A percentile compares a stretch with the other conserved stretches of the same genome.
Evolutionary conservation across 2,329 filamentous ascomycete species (phyloP).

Genomic region (Phyllosticta paracitricarpa): DNA sequence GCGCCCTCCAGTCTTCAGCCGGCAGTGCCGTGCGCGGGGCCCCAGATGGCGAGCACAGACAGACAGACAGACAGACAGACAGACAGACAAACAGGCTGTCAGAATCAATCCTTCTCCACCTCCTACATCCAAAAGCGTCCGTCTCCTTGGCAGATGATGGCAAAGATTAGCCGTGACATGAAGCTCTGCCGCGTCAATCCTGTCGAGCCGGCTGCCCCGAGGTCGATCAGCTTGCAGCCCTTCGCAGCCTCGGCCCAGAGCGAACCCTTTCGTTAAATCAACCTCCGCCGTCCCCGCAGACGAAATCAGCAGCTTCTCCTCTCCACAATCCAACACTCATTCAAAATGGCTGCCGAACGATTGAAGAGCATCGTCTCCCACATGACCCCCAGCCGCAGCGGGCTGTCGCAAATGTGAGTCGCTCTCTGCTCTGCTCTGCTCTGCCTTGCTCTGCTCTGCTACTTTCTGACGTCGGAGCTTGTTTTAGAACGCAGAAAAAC

Average conservation of each 20-base stretch:
- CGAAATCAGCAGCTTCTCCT: not conserved
- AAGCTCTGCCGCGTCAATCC: not conserved
- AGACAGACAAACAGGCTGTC: not conserved
- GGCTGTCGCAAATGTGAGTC: slow-evolving; percentile 67
- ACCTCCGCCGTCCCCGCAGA: slow-evolving; percentile 4
- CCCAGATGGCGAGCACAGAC: not conserved
- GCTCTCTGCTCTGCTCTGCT: slow-evolving; percentile 2
- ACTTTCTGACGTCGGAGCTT: not conserved
- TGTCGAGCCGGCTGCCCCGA: slow-evolving; percentile 8
- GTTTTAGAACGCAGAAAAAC: slow-evolving; percentile 77
- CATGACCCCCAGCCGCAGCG: slow-evolving; percentile 62
- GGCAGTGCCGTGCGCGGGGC: not conserved
- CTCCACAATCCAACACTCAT: not conserved
- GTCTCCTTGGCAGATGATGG: not conserved
- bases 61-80: not conserved
- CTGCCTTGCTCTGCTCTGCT: slow-evolving; percentile 8
- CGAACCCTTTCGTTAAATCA: slow-evolving; percentile 4
- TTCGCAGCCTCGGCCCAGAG: slow-evolving; percentile 6
- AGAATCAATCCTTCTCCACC: not conserved
- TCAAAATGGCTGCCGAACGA: slow-evolving; percentile 67
- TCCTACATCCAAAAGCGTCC: not conserved
- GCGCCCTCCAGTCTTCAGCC: not conserved
- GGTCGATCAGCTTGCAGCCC: slow-evolving; percentile 5
- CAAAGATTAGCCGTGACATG: not conserved
- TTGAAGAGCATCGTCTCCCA: slow-evolving; percentile 83